A percentile compares a stretch with the other conserved stretches of the same genome.
Evolutionary conservation across 208 protist genomes (phyloP).

Genomic region (Acanthamoeba sp.): DNA sequence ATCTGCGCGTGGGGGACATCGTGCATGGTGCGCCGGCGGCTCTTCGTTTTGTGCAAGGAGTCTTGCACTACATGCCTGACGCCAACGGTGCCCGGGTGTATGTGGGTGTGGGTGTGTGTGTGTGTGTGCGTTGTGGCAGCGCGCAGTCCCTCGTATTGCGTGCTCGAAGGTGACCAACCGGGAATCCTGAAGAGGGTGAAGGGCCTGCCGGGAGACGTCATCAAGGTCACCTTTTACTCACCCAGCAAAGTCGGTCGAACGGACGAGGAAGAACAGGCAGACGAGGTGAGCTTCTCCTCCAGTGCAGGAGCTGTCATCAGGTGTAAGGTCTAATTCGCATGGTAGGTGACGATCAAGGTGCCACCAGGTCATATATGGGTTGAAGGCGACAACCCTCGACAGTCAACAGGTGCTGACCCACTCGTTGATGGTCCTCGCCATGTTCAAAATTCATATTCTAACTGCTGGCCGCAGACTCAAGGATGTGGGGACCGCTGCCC

Average conservation of each 20-base stretch:
- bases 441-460: background rate
- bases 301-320: too few relatives aligned
- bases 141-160: background rate
- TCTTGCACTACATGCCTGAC: too few relatives aligned
- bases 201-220: background rate
- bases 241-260: background rate
- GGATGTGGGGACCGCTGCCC: conserved; percentile 9
- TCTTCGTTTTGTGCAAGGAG: too few relatives aligned
- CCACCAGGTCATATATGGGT: background rate
- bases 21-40: background rate
- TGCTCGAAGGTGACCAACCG: background rate
- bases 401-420: background rate
- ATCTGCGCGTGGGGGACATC: background rate
- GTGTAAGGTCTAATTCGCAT: too few relatives aligned
- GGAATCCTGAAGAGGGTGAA: background rate
- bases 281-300: too few relatives aligned
- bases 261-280: background rate
- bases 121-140: background rate
- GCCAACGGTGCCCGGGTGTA: too few relatives aligned
- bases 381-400: background rate
- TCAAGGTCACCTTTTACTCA: conserved; percentile 3
- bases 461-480: background rate
- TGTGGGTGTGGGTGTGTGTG: background rate
- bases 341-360: background rate
- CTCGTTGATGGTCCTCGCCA: background rate